These are phyloP conservation scores for Colletotrichum tamarilloi DNA, from an alignment of 2,329 filamentous ascomycete genomes.

Conservation along the genomic window DNA sequence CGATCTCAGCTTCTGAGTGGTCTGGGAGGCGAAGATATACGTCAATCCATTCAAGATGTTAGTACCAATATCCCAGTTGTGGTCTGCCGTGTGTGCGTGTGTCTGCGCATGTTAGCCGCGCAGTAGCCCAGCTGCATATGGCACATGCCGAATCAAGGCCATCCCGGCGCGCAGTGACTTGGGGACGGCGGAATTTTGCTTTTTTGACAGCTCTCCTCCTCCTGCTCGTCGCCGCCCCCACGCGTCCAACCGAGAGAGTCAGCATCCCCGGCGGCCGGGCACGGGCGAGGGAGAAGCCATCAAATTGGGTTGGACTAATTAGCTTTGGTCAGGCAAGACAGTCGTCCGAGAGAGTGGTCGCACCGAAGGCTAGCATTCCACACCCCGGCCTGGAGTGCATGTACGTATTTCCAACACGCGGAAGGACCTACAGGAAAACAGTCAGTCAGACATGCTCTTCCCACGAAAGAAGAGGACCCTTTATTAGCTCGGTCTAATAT, in stretches of 20 bases:
- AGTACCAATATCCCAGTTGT: background rate
- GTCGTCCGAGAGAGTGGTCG: background rate
- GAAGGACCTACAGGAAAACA: background rate
- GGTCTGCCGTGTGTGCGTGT: background rate
- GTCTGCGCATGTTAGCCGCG: background rate
- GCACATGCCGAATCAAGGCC: slow-evolving; percentile 20
- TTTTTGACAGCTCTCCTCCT: slow-evolving; percentile 16
- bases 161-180: slow-evolving; percentile 10
- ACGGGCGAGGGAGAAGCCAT: slow-evolving; percentile 1
- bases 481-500: slow-evolving; percentile 3
- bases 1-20: background rate
- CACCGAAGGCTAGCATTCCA: slow-evolving; percentile 4
- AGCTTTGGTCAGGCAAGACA: slow-evolving; percentile 19
- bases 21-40: background rate
- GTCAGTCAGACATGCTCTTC: background rate
- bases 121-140: background rate
- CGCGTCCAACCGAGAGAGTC: slow-evolving; percentile 8
- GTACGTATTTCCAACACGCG: background rate
- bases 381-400: background rate
- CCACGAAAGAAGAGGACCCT: background rate
- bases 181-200: slow-evolving; percentile 13
- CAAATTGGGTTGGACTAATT: background rate
- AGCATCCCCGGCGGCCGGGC: slow-evolving; percentile 2
- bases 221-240: slow-evolving; percentile 7
- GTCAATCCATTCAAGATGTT: too few relatives aligned